These are phyloP conservation scores for Phytophthora pistaciae DNA, from an alignment of 352 stramenopile species.

Conservation along the genomic window DNA sequence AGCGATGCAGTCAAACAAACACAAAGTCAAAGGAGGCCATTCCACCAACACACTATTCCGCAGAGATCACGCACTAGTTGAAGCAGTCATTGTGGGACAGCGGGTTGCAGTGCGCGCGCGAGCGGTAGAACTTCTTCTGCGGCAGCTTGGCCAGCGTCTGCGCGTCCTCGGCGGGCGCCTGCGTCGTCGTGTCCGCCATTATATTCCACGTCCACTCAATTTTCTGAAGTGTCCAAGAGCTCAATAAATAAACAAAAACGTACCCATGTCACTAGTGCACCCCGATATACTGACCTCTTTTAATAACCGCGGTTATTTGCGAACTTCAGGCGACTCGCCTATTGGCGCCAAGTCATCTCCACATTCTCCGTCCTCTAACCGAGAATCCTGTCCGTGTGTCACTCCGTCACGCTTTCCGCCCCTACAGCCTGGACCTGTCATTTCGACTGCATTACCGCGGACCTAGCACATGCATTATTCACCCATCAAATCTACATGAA, in stretches of 20 bases:
- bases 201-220: conserved; percentile 36
- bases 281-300: conserved; percentile 17
- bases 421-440: too few species aligned
- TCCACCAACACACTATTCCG: background rate
- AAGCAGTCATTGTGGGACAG: conserved; percentile 97
- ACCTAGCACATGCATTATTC: too few species aligned
- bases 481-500: too few species aligned
- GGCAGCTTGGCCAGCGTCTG: conserved; percentile 59
- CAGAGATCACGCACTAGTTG: conserved; percentile 80
- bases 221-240: background rate
- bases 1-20: too few species aligned
- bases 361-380: too few species aligned
- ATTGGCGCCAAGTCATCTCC: too few species aligned
- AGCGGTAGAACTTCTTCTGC: conserved; percentile 98
- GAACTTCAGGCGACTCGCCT: background rate
- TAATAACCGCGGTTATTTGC: background rate
- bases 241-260: background rate
- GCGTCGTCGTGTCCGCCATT: conserved; percentile 35
- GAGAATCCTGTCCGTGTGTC: too few species aligned
- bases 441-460: too few species aligned
- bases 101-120: conserved; percentile 97
- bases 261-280: conserved; percentile 5
- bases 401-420: too few species aligned
- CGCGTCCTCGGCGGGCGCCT: conserved; percentile 19
- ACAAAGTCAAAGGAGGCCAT: background rate